Conservation (phyloP, 1,284 basidiomycete genomes). For the Papiliotrema nemorosa region DNA sequence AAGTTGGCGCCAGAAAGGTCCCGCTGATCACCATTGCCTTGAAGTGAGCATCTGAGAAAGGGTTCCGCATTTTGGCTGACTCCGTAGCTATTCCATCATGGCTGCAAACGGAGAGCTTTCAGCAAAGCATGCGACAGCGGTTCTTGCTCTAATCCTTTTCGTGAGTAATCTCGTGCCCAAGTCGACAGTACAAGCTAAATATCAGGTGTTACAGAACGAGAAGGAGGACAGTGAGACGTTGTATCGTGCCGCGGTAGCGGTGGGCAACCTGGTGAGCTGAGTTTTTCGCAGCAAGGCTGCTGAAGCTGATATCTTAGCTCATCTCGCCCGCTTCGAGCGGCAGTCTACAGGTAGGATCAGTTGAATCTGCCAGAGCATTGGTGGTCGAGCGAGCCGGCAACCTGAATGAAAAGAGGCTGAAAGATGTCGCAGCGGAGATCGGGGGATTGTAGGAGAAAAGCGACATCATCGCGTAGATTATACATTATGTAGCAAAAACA, state of each 20-base stretch:
- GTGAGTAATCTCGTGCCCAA: conserved; percentile 6
- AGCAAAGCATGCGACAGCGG: conserved; percentile 15
- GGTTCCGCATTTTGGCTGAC: background rate
- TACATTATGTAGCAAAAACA: too few relatives aligned
- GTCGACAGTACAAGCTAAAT: background rate
- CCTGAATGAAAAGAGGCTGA: conserved; percentile 47
- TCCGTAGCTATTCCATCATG: conserved; percentile 50
- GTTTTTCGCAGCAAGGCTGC: background rate
- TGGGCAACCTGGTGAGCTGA: conserved; percentile 76
- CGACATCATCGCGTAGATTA: conserved; percentile 20
- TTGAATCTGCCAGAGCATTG: conserved; percentile 34
- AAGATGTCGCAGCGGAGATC: conserved; percentile 44
- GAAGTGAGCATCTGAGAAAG: conserved; percentile 32
- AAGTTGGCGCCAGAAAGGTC: conserved; percentile 31
- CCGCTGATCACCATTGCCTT: conserved; percentile 42
- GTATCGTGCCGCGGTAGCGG: conserved; percentile 78
- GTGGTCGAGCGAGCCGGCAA: conserved; percentile 27
- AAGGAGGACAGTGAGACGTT: conserved; percentile 72
- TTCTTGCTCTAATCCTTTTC: conserved; percentile 27
- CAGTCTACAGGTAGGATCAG: conserved; percentile 35
- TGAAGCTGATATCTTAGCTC: conserved; percentile 29
- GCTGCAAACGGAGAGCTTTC: conserved; percentile 41
- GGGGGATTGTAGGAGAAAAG: conserved; percentile 6
- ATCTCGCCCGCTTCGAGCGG: conserved; percentile 37
- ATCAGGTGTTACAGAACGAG: conserved; percentile 64